These are phyloP conservation scores for Brettanomyces custersianus DNA, from an alignment of 805 yeast genomes.

Conservation along the genomic window DNA sequence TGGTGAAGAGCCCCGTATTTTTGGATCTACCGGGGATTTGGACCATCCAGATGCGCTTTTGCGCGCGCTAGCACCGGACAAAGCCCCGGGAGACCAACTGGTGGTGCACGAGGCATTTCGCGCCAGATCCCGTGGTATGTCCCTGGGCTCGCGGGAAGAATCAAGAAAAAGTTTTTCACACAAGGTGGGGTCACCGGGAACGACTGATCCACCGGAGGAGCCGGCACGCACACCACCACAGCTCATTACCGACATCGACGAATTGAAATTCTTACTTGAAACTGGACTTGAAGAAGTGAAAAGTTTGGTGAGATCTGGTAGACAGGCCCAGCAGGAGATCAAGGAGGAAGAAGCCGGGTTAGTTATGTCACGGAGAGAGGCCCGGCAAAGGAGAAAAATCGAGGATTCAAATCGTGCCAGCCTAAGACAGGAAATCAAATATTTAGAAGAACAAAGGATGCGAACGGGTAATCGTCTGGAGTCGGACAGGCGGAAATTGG, in stretches of 20 bases:
- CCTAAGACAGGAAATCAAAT: conserved; percentile 31
- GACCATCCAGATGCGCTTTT: conserved; percentile 32
- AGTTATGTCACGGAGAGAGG: conserved; percentile 26
- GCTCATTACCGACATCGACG: conserved; percentile 32
- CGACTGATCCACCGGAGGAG: conserved; percentile 3
- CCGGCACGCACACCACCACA: conserved; percentile 15
- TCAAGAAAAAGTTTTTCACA: conserved; percentile 5
- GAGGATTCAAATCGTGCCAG: conserved; percentile 33
- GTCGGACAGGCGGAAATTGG: conserved; percentile 23
- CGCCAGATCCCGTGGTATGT: conserved; percentile 27
- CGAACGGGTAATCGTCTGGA: conserved; percentile 27
- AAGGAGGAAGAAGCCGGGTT: conserved; percentile 29
- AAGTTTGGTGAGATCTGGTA: conserved; percentile 25
- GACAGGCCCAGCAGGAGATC: conserved; percentile 26
- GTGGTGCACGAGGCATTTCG: conserved; percentile 22
- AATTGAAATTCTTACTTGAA: conserved; percentile 32
- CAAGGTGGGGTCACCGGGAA: conserved; percentile 3
- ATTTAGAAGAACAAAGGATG: conserved; percentile 32
- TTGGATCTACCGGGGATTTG: conserved; percentile 8
- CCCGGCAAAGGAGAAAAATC: conserved; percentile 30
- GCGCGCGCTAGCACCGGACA: conserved; percentile 25
- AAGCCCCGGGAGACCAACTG: conserved; percentile 20
- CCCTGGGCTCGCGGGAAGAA: conserved; percentile 24
- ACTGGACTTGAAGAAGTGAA: conserved; percentile 33
- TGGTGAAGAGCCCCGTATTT: background rate